Percentiles rank a stretch among this genome's conserved stretches.
Conservation (phyloP, 495 filamentous ascomycete genomes). For the Hypomontagnella submonticulosa region DNA sequence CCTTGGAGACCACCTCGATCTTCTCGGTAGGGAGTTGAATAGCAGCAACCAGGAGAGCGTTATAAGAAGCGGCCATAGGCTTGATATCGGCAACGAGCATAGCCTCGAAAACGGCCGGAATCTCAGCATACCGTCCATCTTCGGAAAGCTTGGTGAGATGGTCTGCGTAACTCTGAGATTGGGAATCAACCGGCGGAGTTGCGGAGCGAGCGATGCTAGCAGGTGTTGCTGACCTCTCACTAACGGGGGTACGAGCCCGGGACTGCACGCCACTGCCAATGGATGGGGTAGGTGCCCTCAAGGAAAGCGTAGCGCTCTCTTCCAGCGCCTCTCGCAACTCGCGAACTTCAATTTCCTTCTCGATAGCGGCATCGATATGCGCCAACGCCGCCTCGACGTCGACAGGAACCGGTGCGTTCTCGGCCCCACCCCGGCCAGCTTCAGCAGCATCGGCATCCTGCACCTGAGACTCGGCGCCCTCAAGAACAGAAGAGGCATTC, state of each 20-base stretch:
- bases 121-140: constrained; percentile 77
- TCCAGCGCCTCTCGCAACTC: constrained; percentile 58
- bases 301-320: constrained; percentile 53
- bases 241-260: constrained; percentile 49
- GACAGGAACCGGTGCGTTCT: constrained; percentile 37
- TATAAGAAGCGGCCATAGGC: constrained; percentile 87
- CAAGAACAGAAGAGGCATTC: constrained; percentile 57
- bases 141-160: constrained; percentile 78
- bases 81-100: constrained; percentile 81
- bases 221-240: constrained; percentile 55
- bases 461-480: constrained; percentile 61
- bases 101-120: constrained; percentile 87
- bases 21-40: constrained; percentile 76
- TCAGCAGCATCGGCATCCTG: constrained; percentile 51
- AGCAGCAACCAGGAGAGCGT: constrained; percentile 85
- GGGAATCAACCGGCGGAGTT: constrained; percentile 62
- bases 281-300: constrained; percentile 51
- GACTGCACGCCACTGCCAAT: constrained; percentile 53
- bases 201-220: constrained; percentile 53
- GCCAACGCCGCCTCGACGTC: constrained; percentile 55
- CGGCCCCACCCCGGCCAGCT: constrained; percentile 18
- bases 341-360: constrained; percentile 60
- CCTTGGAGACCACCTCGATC: constrained; percentile 85
- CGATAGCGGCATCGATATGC: constrained; percentile 61
- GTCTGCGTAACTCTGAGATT: constrained; percentile 75